phyloP scores from a whole-genome alignment of 192 early-diverging fungal species.

The Phycomyces blakesleeanus region DNA sequence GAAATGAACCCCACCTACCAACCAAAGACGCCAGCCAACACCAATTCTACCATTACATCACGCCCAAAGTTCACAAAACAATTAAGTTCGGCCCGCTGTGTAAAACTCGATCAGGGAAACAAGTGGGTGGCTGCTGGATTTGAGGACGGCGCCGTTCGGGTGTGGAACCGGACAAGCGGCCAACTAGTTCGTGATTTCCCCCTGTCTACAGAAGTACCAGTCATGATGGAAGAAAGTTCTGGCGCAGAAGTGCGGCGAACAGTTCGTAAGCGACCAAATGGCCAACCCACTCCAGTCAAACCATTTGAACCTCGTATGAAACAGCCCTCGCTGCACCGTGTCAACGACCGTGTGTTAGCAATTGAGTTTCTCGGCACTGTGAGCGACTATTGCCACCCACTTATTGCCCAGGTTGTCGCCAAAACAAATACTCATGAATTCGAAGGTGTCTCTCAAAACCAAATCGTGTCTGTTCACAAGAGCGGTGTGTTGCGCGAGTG shows the following conservation, averaged over 20 bases:
- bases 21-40: background rate
- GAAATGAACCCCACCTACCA: constrained; percentile 1
- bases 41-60: too few relatives aligned
- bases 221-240: background rate
- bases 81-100: constrained; percentile 4
- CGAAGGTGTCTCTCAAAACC: constrained; percentile 14
- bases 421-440: background rate
- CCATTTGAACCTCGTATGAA: background rate
- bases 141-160: constrained; percentile 24
- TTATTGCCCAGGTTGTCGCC: constrained; percentile 26
- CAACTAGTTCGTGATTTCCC: constrained; percentile 4
- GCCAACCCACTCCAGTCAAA: too few relatives aligned
- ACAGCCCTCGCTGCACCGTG: background rate
- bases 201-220: background rate
- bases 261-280: too few relatives aligned
- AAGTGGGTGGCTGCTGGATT: constrained; percentile 21
- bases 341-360: constrained; percentile 7
- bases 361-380: constrained; percentile 24
- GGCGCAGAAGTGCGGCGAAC: background rate
- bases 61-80: background rate
- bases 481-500: constrained; percentile 28
- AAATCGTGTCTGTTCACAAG: constrained; percentile 25
- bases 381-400: constrained; percentile 23
- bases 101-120: constrained; percentile 20
- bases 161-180: constrained; percentile 23